These are phyloP conservation scores for Corymbia calophylla DNA, from an alignment of 441 rosid genomes.

Conservation along the genomic window DNA sequence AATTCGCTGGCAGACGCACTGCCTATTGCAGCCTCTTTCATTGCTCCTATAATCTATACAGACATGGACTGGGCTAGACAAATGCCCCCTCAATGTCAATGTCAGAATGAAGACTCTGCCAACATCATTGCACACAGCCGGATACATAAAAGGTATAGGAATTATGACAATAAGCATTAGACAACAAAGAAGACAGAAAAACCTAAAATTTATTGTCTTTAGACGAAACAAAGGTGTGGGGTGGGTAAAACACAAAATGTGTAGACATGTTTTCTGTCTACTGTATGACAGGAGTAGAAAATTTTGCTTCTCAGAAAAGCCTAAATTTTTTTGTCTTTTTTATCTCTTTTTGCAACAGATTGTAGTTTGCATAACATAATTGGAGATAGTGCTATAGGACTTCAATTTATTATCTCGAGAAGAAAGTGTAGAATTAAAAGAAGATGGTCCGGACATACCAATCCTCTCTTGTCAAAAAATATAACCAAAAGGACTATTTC, in stretches of 20 bases:
- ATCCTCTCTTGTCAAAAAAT: too few species aligned
- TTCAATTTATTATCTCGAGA: too few species aligned
- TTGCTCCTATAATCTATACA: background rate
- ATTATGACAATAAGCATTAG: background rate
- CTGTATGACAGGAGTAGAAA: too few species aligned
- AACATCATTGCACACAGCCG: background rate
- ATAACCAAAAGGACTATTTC: too few species aligned
- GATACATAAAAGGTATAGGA: background rate
- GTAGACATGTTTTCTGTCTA: too few species aligned
- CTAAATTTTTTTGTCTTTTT: too few species aligned
- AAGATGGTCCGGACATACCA: too few species aligned
- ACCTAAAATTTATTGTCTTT: background rate
- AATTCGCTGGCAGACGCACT: background rate
- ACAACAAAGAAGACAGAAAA: background rate
- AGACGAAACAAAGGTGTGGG: background rate
- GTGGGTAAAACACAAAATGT: background rate
- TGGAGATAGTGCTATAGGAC: background rate
- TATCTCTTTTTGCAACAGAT: too few species aligned
- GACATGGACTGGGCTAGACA: background rate
- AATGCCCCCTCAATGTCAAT: background rate
- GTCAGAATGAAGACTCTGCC: background rate
- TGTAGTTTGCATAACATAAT: background rate
- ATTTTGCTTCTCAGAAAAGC: too few species aligned
- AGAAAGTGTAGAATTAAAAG: too few species aligned
- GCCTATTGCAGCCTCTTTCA: background rate